These are phyloP conservation scores for Colletotrichum neosansevieriae DNA, from an alignment of 2,329 filamentous ascomycete species.

Conservation along the genomic window DNA sequence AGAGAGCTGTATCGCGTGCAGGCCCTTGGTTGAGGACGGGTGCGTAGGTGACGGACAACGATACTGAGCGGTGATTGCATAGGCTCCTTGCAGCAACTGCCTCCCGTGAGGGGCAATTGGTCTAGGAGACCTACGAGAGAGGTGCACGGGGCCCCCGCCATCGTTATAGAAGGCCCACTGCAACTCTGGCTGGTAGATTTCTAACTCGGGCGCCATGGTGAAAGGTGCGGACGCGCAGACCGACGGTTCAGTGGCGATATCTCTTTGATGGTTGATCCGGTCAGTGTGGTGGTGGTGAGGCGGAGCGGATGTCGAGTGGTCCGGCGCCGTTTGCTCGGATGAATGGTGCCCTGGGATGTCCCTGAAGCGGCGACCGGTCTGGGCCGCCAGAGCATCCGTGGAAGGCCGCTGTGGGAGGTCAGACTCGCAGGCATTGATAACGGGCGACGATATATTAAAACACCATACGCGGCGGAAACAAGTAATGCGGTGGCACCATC, in stretches of 20 bases:
- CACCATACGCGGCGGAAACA: not conserved
- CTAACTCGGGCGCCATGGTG: not conserved
- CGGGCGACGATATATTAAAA: constrained; percentile 16
- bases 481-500: not conserved
- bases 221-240: not conserved
- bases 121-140: not conserved
- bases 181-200: no score
- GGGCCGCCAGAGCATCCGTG: constrained; percentile 8
- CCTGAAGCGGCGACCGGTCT: constrained; percentile 17
- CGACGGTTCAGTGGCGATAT: not conserved
- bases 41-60: not conserved
- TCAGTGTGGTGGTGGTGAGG: constrained; percentile 15
- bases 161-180: not conserved
- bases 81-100: not conserved
- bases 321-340: constrained; percentile 7
- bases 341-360: constrained; percentile 4
- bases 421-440: constrained; percentile 5
- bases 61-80: not conserved
- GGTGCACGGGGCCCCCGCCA: not conserved
- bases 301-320: constrained; percentile 8
- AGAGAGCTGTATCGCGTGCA: constrained; percentile 16
- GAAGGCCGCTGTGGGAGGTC: constrained; percentile 13
- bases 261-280: not conserved
- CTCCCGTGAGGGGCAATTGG: not conserved
- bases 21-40: constrained; percentile 1